Evolutionary conservation across 805 yeast species (phyloP).

Genomic region (Yamadazyma tumulicola): DNA sequence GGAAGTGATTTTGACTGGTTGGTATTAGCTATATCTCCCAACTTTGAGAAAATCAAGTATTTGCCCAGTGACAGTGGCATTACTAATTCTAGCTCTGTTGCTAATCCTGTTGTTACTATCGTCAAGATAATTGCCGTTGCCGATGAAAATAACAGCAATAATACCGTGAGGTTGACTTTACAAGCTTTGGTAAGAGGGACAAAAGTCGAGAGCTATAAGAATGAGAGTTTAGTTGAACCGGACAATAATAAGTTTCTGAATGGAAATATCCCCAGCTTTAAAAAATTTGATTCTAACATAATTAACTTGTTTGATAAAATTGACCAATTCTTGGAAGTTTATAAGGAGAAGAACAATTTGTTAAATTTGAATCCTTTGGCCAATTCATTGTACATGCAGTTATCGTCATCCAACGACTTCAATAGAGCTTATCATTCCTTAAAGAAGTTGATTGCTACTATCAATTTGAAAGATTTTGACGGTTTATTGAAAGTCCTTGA

Average conservation of each 20-base stretch:
- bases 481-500: conserved; percentile 36
- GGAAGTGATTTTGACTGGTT: conserved; percentile 32
- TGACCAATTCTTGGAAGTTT: conserved; percentile 35
- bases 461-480: conserved; percentile 10
- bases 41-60: conserved; percentile 27
- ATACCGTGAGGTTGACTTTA: conserved; percentile 43
- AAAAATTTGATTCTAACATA: conserved; percentile 17
- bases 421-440: conserved; percentile 41
- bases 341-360: conserved; percentile 32
- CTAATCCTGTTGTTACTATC: conserved; percentile 42
- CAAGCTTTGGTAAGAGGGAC: conserved; percentile 49
- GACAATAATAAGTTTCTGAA: conserved; percentile 18
- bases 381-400: conserved; percentile 52
- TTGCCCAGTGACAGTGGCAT: conserved; percentile 8
- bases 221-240: conserved; percentile 26
- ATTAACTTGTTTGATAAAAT: conserved; percentile 31
- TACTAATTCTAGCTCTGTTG: too few relatives aligned
- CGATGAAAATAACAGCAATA: conserved; percentile 40
- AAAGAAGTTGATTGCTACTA: conserved; percentile 31
- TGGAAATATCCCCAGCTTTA: conserved; percentile 13
- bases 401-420: conserved; percentile 47
- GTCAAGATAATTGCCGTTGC: conserved; percentile 46
- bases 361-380: conserved; percentile 59
- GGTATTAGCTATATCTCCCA: conserved; percentile 34
- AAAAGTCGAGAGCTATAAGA: conserved; percentile 10